Base-by-base conservation (phyloP, 2,329 filamentous ascomycete genomes). In the Aspergillus niger region DNA sequence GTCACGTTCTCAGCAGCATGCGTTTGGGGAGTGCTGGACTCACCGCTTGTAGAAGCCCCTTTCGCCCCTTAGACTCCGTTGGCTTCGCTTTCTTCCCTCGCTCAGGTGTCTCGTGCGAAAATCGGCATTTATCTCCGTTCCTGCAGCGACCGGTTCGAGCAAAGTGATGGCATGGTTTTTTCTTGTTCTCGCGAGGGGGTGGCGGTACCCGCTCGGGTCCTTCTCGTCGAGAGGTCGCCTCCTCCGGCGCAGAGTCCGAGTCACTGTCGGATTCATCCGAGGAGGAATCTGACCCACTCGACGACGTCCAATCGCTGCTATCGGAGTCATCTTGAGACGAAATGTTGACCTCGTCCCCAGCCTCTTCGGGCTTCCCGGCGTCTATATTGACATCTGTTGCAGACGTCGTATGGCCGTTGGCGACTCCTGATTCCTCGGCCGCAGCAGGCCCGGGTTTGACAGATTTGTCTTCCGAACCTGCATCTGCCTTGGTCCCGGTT, bases 1-100 rank as follows among this genome's bases (percentile, higher is more conserved):
- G 64, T 36, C 20, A 28, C 11, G 20, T 6, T 47, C 11, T 22
- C 6, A 32, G 36, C 3, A 50, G 15, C 13, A 20, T 8, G 24
- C 30, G 47, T 38, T 32, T 26, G 15, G 8, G 26, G 26, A 41
- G 30, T 28, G 26, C 24, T 54, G 38, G 41, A 73, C 76, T 69
- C 63, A 80, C 78, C 59, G 77, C 72, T 62, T 81, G 77, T 56
- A 77, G 76, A 54, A 82, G 69, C 30, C 78, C 76, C 65, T 80
- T 78, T 60, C 77, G 69, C 62, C 63, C 70, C 60, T 69, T 70
- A 59, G 68, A 69, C 62, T 70, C 70, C 30, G 63, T 58, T 8
- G 63, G 59, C 60, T 72, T 72, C n/a, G 65, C 13, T 62, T 75
- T 74, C 15, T 59, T 59, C 38, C 55, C 66, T 58, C 67, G 66